These are phyloP conservation scores for Choiromyces venosus DNA, from an alignment of 495 filamentous ascomycete species.

Conservation along the genomic window DNA sequence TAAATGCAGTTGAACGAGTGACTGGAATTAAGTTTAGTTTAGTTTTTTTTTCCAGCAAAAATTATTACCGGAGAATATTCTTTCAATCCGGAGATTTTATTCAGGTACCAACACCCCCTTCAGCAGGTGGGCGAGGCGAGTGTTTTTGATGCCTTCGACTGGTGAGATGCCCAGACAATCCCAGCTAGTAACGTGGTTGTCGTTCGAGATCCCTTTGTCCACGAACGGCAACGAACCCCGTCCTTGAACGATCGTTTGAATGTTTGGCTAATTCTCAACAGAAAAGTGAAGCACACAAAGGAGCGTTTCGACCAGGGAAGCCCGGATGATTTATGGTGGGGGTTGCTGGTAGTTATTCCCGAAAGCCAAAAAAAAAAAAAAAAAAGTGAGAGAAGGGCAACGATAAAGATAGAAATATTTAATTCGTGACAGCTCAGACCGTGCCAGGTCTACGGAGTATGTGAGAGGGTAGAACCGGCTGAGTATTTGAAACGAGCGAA, in stretches of 20 bases:
- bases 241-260: neutral
- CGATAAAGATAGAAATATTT: neutral
- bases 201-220: neutral
- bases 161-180: neutral
- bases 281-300: neutral
- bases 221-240: neutral
- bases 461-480: neutral
- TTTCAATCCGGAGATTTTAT: slow-evolving; percentile 1
- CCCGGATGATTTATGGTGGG: neutral
- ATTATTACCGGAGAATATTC: neutral
- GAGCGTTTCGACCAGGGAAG: slow-evolving; percentile 1
- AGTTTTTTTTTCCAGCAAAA: neutral
- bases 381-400: neutral
- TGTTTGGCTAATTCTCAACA: neutral
- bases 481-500: neutral
- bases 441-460: neutral
- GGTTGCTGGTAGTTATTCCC: neutral
- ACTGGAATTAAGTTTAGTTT: neutral
- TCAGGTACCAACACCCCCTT: neutral
- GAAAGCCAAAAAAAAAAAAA: neutral
- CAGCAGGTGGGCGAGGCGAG: neutral
- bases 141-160: neutral
- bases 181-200: neutral
- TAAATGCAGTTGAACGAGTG: neutral
- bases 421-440: neutral